Conservation (phyloP, 2,329 filamentous ascomycete genomes). For the Neofusicoccum parvum region DNA sequence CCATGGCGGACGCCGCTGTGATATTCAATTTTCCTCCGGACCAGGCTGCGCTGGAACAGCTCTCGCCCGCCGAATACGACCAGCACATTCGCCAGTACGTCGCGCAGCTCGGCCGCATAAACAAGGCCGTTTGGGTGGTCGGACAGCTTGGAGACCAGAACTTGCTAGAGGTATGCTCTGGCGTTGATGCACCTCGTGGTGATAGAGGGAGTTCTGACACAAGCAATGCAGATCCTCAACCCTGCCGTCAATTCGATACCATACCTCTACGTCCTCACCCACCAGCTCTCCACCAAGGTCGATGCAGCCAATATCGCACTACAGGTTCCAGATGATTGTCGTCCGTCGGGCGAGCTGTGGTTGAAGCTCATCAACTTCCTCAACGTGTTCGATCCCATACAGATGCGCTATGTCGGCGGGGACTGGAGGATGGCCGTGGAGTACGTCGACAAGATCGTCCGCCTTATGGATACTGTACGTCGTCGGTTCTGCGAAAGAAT, state of each 20-base stretch:
- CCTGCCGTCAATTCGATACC: conserved; percentile 61
- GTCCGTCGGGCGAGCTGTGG: conserved; percentile 53
- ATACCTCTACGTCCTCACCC: conserved; percentile 58
- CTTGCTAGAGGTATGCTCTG: conserved; percentile 38
- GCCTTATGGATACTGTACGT: conserved; percentile 36
- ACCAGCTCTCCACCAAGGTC: conserved; percentile 45
- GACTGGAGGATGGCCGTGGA: conserved; percentile 51
- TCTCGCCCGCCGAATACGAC: conserved; percentile 40
- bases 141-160: conserved; percentile 42
- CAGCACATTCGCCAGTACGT: conserved; percentile 37
- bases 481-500: not conserved
- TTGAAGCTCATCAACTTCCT: conserved; percentile 51
- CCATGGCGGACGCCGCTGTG: conserved; percentile 14
- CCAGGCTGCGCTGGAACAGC: conserved; percentile 9
- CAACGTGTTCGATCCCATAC: conserved; percentile 54
- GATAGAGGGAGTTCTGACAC: not conserved
- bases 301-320: conserved; percentile 31
- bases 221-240: conserved; percentile 50
- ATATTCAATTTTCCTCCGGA: conserved; percentile 20
- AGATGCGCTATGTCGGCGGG: conserved; percentile 57
- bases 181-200: not conserved
- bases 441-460: conserved; percentile 36
- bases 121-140: conserved; percentile 37
- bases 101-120: conserved; percentile 37
- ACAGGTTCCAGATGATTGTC: conserved; percentile 41